Evolutionary conservation across 257 asterid genomes (phyloP).

Genomic region (Ilex aquifolium): DNA sequence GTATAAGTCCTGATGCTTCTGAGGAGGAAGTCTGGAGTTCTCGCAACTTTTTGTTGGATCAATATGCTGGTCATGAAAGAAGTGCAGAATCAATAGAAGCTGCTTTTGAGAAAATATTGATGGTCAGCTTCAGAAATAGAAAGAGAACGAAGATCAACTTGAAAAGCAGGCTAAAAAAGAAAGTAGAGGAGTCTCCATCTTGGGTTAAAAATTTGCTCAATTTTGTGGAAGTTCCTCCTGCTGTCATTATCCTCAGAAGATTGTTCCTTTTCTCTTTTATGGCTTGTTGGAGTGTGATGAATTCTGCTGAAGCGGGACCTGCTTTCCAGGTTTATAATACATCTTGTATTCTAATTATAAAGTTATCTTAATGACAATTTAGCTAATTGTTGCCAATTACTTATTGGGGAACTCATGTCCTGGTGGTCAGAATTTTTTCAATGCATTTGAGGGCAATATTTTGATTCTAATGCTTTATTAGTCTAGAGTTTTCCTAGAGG

Average conservation of each 20-base stretch:
- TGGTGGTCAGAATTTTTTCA: too few relatives aligned
- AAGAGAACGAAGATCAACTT: conserved; percentile 91
- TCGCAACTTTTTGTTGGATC: conserved; percentile 74
- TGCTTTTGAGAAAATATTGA: conserved; percentile 85
- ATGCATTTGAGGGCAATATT: too few relatives aligned
- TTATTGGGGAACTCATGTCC: too few relatives aligned
- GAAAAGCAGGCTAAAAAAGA: conserved; percentile 74
- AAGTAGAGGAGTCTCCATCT: conserved; percentile 96
- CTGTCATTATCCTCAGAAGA: conserved; percentile 79
- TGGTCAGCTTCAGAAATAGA: conserved; percentile 72
- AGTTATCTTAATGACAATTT: not conserved
- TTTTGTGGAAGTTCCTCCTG: conserved; percentile 84
- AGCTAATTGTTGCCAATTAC: not conserved
- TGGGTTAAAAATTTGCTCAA: conserved; percentile 82
- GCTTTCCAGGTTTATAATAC: conserved; percentile 78
- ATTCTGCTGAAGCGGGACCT: conserved; percentile 96
- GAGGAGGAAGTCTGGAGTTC: conserved; percentile 97
- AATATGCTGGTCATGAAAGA: conserved; percentile 70
- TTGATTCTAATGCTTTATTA: too few relatives aligned
- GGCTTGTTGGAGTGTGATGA: conserved; percentile 98
- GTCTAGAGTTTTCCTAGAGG: too few relatives aligned
- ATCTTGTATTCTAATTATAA: conserved; percentile 5
- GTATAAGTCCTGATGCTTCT: conserved; percentile 71
- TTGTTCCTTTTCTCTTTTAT: conserved; percentile 82
- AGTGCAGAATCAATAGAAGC: conserved; percentile 84